Evolutionary conservation across 257 asterid genomes (phyloP), one percentile per base, ranked within the genome.

Genomic region (Verbena officinalis): DNA sequence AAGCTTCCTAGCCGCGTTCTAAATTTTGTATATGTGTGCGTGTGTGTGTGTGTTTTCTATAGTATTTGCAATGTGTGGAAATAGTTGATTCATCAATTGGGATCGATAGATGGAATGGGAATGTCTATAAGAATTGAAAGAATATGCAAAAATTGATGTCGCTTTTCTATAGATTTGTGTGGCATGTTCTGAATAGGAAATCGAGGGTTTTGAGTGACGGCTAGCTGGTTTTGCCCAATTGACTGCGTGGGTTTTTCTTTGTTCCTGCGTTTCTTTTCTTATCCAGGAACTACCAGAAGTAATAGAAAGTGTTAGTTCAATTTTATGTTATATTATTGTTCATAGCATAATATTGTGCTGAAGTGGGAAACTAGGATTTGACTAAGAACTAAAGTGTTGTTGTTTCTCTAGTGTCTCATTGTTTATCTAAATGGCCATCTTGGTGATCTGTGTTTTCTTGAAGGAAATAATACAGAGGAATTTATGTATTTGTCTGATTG

Each of bases 301-400:
- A 48, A 17, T 12, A 31, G n/a, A 52, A 34, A 8, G 59, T 33
- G 44, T 2, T 8, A 13, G 19, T 50, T 34, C 23, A 5, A 17
- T 46, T 24, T 24, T 55, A 11, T 8, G 8, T 11, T 61, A 51
- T 0, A 34, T 67, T 45, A 38, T 45, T 43, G 1, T 33, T 69
- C 62, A 55, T 52, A 12, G 7, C 14, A 12, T 59, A 11, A 7
- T 4, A 7, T 46, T 62, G 55, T 6, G 45, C 27, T 44, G 48
- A 67, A 58, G 31, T 55, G 49, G 33, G 13, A 39, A 5, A n/a
- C 13, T 45, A 30, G 62, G 20, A 20, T 50, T 36, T 71, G 54
- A 23, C 34, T 17, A 58, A 19, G 55, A 39, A 55, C 9, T 66
- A 36, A 59, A 17, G 30, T 55, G 16, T 13, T 12, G 1, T 24